Conservation (phyloP, 1,284 basidiomycete genomes). For the Pseudozyma tsukubaensis region DNA sequence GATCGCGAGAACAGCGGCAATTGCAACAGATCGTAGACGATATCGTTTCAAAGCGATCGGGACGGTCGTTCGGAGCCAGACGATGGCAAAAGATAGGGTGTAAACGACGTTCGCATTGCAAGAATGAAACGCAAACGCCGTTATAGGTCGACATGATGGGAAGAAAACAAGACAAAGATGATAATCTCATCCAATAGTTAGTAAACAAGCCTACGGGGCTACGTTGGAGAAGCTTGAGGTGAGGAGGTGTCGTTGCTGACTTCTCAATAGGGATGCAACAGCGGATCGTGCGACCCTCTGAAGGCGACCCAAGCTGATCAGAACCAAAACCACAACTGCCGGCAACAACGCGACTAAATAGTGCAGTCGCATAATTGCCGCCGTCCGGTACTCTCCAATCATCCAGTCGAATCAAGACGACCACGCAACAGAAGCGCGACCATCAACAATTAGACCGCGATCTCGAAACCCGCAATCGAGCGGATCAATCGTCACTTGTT, state of each 20-base stretch:
- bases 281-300: neutral
- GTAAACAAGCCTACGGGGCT: slow-evolving; percentile 32
- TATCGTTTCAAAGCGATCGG: slow-evolving; percentile 46
- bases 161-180: slow-evolving; percentile 22
- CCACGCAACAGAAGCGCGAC: too few species aligned
- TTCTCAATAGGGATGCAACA: neutral
- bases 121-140: slow-evolving; percentile 55
- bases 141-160: slow-evolving; percentile 34
- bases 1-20: slow-evolving; percentile 8
- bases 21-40: slow-evolving; percentile 15
- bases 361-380: too few species aligned
- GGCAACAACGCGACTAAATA: too few species aligned
- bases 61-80: slow-evolving; percentile 13
- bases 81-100: slow-evolving; percentile 10
- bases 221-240: neutral
- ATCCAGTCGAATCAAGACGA: too few species aligned
- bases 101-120: slow-evolving; percentile 62
- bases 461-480: neutral
- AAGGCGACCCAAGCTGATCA: too few species aligned
- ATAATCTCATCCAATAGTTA: slow-evolving; percentile 49
- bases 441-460: too few species aligned
- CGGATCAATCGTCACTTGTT: neutral
- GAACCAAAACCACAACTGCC: too few species aligned
- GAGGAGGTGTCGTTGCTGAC: neutral
- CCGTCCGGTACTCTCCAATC: too few species aligned